Evolutionary conservation across 495 filamentous ascomycete genomes (phyloP), one percentile per base, ranked within the genome.

Genomic region (Cryomyces minteri): DNA sequence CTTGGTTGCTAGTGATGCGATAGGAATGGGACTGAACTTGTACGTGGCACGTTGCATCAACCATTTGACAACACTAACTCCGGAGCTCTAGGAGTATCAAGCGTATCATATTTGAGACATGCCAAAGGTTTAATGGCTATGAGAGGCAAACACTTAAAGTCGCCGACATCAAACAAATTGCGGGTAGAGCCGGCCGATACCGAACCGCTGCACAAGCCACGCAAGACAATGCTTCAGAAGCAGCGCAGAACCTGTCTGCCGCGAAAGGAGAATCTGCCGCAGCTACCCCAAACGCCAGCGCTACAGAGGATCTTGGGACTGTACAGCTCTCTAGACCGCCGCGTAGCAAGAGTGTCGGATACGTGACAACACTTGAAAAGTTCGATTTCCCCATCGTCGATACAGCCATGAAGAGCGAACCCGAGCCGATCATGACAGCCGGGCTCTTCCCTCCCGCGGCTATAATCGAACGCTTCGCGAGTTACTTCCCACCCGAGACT

Each of bases 11-110:
- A 94, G 86, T 52, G 90, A 99, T 59, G 90, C 90, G 25, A 85
- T 99, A 51, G 90, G 90, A 25, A 99, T 99, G 90, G 90, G 90
- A 1, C 63, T 99, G 31, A 99, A 99, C 60, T 57, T 99, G 65
- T 82, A 57, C 66, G 68, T 67, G 30, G 31, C 4, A 48, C 31
- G 14, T 40, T 38, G 6, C 2, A 1, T 18, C 5, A n/a, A 10
- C 11, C 33, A 33, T 32, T 9, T 29, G 18, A 39, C 25, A 41
- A 4, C 31, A 33, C 14, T 48, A 36, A 44, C 46, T 12, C 18
- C 18, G 18, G 8, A 44, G 1, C 14, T 18, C 31, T 43, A 81
- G 77, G 60, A 87, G 84, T 57, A 80, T 90, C 63, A 92, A 85
- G 54, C 82, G 90, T 33, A 67, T 99, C 48, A 73, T 99, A 45